These are phyloP conservation scores for Diaporthe destruens DNA, from an alignment of 2,329 filamentous ascomycete genomes.

Conservation along the genomic window DNA sequence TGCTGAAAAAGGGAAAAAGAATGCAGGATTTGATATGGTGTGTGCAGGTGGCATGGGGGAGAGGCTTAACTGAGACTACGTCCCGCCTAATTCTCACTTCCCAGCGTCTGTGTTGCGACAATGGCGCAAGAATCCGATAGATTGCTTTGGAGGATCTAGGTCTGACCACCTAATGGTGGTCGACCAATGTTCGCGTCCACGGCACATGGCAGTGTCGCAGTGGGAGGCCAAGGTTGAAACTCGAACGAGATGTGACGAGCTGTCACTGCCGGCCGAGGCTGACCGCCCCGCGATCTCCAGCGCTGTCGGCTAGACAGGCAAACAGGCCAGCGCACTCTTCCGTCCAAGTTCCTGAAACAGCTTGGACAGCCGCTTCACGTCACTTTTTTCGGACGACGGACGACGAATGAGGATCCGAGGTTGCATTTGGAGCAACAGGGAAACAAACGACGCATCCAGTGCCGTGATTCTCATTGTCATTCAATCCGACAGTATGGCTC, in stretches of 20 bases:
- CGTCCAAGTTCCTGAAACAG: slow-evolving; percentile 40
- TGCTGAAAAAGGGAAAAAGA: background rate
- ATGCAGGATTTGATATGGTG: background rate
- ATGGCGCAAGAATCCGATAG: slow-evolving; percentile 8
- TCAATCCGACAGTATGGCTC: background rate
- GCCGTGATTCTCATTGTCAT: background rate
- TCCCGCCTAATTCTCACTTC: slow-evolving; percentile 6
- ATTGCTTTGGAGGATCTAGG: slow-evolving; percentile 22
- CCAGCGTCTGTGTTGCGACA: slow-evolving; percentile 5
- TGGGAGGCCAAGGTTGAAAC: background rate
- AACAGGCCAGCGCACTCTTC: slow-evolving; percentile 19
- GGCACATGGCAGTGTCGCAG: slow-evolving; percentile 18
- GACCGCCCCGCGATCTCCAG: background rate
- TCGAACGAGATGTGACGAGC: slow-evolving; percentile 4
- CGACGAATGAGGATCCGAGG: background rate
- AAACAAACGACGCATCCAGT: background rate
- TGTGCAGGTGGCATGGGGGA: background rate
- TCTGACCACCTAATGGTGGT: background rate
- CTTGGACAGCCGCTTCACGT: slow-evolving; percentile 14
- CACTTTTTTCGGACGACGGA: slow-evolving; percentile 5
- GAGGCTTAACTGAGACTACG: background rate
- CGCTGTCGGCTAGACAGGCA: slow-evolving; percentile 18
- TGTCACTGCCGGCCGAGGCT: slow-evolving; percentile 29
- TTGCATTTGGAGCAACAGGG: background rate
- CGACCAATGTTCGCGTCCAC: slow-evolving; percentile 11